phyloP scores from a whole-genome alignment of 2,329 filamentous ascomycete genomes.

The Pseudonectria buxi region DNA sequence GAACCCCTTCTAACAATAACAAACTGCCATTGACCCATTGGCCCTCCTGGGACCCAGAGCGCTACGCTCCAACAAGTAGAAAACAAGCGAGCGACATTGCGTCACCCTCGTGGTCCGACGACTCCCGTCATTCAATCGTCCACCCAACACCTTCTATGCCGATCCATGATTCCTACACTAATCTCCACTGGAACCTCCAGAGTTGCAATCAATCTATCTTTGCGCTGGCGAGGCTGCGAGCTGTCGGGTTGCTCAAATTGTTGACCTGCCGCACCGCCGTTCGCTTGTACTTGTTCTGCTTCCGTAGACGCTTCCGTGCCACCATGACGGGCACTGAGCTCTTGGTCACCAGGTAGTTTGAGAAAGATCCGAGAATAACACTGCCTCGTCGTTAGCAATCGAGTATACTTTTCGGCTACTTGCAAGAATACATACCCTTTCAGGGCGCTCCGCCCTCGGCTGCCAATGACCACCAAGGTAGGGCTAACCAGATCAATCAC shows the following conservation, averaged over 20 bases:
- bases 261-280: constrained; percentile 66
- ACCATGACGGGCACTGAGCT: constrained; percentile 98
- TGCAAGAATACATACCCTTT: constrained; percentile 64
- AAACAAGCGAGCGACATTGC: no score
- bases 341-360: constrained; percentile 95
- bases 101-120: no score
- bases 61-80: no score
- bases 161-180: neutral
- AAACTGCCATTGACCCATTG: no score
- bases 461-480: constrained; percentile 88
- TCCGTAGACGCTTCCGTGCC: constrained; percentile 79
- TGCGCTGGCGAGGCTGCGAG: constrained; percentile 60
- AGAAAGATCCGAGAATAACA: constrained; percentile 91
- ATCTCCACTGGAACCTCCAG: neutral
- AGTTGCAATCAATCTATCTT: constrained; percentile 57
- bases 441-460: constrained; percentile 80
- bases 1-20: no score
- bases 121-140: no score
- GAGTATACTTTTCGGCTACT: neutral
- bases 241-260: constrained; percentile 66
- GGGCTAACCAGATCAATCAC: constrained; percentile 91
- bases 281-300: constrained; percentile 75
- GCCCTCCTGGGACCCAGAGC: no score
- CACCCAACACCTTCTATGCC: no score
- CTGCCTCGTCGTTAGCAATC: constrained; percentile 42